Percentiles rank a stretch among this genome's conserved stretches.
These are phyloP conservation scores for Sphenostylis stenocarpa DNA, from an alignment of 306 rosid species.

Conservation along the genomic window DNA sequence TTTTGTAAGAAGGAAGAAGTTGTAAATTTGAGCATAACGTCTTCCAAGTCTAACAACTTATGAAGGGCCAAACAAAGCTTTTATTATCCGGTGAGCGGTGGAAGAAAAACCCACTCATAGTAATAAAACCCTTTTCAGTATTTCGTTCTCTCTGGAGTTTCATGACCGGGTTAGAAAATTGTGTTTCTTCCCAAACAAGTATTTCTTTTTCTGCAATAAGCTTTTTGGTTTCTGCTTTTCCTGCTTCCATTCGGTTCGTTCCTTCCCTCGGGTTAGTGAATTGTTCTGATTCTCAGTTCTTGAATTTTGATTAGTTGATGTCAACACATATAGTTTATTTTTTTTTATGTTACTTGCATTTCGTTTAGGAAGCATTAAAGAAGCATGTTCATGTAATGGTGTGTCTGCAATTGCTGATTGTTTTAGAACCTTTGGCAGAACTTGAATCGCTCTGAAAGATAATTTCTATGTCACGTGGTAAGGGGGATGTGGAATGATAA, in stretches of 20 bases:
- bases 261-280: not conserved
- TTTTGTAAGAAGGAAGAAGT: not conserved
- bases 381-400: not conserved
- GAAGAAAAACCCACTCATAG: not conserved
- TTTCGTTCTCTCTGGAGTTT: not conserved
- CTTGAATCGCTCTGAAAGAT: no score
- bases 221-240: not conserved
- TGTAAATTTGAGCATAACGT: not conserved
- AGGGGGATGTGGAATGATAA: slow-evolving; percentile 24
- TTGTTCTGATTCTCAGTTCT: not conserved
- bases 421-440: not conserved
- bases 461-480: not conserved
- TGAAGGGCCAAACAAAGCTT: not conserved
- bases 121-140: not conserved
- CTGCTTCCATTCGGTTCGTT: not conserved
- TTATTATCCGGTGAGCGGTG: not conserved
- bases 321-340: not conserved
- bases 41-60: not conserved
- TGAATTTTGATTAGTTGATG: not conserved
- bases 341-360: not conserved
- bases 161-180: not conserved
- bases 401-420: not conserved
- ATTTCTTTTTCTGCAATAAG: not conserved
- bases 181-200: not conserved
- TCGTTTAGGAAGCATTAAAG: not conserved